Base-by-base conservation (phyloP, 2,329 filamentous ascomycete species). In the Volutella citrinella region DNA sequence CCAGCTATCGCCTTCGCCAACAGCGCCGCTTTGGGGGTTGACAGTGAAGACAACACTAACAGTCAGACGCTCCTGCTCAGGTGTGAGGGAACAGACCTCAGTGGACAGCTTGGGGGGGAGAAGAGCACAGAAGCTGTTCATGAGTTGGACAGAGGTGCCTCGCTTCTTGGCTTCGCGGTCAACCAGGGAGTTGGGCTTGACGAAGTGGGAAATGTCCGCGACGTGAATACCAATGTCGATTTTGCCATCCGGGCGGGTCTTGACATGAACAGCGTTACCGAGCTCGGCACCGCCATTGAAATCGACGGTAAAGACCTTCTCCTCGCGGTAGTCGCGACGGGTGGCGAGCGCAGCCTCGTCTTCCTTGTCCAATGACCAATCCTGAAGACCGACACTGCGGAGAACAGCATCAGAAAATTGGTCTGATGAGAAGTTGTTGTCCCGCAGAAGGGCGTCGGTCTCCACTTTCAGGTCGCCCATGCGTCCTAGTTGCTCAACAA, bases 401-500 rank as follows among this genome's bases (percentile, higher is more conserved):
- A 95, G 69, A 30, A 98, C 93, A 36, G 93, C 91, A 55, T 98
- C 93, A 6, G 91, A 95, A 63, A 98, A 98, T 48, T 97, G 93
- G 55, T 98, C 93, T 1, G 90, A 90, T 11, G 87, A 86, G 58
- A 98, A 98, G 70, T 98, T 98, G 76, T 98, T 98, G 70, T 98
- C 93, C 42, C 93, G 84, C 32, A 98, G 78, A 37, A 98, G 78
- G 38, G 93, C 93, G 68, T 98, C 93, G 4, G 93, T 98, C 68
- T 98, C 93, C 38, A 98, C 91, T 69, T 90, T 95, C 50, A 95
- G 76, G 59, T 98, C 89, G 48, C 93, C 93, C 87, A 97, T 97
- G 60, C 88, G 87, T 43, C 93, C 93, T 34, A 98, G 82, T 66
- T 95, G 88, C 68, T 98, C 93, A 34, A 97, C 90, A 28, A 98